Evolutionary conservation across 768 basidiomycete species (phyloP).

Genomic region (Serendipita sp.): DNA sequence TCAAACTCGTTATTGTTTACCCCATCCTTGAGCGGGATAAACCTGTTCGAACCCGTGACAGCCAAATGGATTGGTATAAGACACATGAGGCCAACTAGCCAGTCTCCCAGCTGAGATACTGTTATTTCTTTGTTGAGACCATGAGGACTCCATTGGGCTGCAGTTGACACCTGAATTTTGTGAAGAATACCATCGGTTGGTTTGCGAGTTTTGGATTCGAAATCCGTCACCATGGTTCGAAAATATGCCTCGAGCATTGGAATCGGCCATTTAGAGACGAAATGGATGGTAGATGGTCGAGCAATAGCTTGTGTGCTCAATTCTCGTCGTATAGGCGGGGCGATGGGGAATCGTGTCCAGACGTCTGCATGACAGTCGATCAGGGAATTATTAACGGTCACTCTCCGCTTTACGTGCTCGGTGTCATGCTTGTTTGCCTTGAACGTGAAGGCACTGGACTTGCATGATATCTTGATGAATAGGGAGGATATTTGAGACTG

Average conservation of each 20-base stretch:
- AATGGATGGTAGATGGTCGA: slow-evolving; percentile 23
- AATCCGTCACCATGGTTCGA: slow-evolving; percentile 26
- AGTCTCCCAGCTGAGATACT: slow-evolving; percentile 36
- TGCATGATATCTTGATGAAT: slow-evolving; percentile 30
- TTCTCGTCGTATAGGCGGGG: slow-evolving; percentile 33
- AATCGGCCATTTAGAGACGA: slow-evolving; percentile 26
- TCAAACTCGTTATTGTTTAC: slow-evolving; percentile 36
- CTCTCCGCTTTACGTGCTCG: neutral
- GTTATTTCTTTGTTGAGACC: neutral
- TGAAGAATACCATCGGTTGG: slow-evolving; percentile 32
- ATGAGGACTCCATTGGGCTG: slow-evolving; percentile 13
- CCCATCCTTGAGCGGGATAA: slow-evolving; percentile 44
- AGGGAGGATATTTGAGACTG: slow-evolving; percentile 24
- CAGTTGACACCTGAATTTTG: slow-evolving; percentile 19
- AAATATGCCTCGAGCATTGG: slow-evolving; percentile 28
- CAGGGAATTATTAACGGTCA: slow-evolving; percentile 31
- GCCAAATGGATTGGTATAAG: slow-evolving; percentile 51
- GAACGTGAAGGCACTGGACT: slow-evolving; percentile 40
- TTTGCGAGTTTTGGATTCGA: slow-evolving; percentile 36
- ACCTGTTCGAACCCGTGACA: slow-evolving; percentile 40
- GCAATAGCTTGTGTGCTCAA: slow-evolving; percentile 18
- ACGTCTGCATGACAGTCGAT: slow-evolving; percentile 40
- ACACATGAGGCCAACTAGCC: slow-evolving; percentile 44
- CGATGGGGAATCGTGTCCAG: slow-evolving; percentile 45
- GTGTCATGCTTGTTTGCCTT: slow-evolving; percentile 22